Conservation (phyloP, 179 eudicot species). For the Silene noctiflora region DNA sequence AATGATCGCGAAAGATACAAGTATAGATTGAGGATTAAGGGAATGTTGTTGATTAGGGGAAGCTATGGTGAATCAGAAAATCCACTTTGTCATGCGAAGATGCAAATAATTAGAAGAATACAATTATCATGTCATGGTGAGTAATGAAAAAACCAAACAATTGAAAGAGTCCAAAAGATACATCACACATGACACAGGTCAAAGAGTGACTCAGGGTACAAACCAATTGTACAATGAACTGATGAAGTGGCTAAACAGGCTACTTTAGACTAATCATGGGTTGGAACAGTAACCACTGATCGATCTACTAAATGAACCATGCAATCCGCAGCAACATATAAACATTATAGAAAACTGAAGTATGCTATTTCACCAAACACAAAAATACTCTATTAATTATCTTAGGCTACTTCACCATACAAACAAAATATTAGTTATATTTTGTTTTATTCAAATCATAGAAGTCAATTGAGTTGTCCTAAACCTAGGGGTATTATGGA, state of each 20-base stretch:
- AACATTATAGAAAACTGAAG: neutral
- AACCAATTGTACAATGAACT: neutral
- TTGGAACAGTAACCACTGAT: neutral
- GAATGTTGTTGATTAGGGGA: neutral
- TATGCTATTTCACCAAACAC: neutral
- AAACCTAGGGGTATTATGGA: neutral
- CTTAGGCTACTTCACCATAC: too few relatives aligned
- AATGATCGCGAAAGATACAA: neutral
- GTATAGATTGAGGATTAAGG: neutral
- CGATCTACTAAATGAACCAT: neutral
- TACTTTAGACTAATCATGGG: neutral
- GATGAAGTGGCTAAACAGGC: neutral
- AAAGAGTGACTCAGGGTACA: neutral
- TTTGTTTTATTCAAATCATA: neutral
- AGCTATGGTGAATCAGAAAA: neutral
- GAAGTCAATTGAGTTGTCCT: constrained; percentile 1
- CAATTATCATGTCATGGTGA: neutral
- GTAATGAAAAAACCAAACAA: neutral
- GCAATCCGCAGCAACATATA: neutral
- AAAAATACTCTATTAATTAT: too few relatives aligned
- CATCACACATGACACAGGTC: neutral
- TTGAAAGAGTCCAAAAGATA: neutral
- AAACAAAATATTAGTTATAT: neutral
- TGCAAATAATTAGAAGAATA: too few relatives aligned
- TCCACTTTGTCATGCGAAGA: neutral